Evolutionary conservation across 495 filamentous ascomycete species (phyloP), one percentile per base, ranked within the genome.

Genomic region (Xylaria flabelliformis): DNA sequence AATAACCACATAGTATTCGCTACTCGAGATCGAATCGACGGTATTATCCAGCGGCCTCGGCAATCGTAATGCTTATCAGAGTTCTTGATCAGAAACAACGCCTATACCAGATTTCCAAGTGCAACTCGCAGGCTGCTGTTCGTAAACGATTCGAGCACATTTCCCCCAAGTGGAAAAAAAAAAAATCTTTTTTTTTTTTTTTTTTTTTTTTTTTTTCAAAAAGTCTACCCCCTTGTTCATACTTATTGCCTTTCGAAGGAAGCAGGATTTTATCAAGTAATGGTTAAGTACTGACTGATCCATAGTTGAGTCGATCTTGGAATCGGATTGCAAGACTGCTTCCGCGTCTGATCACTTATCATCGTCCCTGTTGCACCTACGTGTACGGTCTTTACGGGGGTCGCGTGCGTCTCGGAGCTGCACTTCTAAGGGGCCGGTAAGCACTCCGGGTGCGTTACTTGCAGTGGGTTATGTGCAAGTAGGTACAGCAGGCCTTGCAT

Each of bases 331-430:
- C 53, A 56, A 32, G 6, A 17, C 15, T 56, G 26, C 53, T 32
- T 56, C 53, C 26, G 53, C 24, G 53, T 32, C 53, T 56, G 24
- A 29, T 32, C 53, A 56, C 6, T 29, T 56, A 56, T 56, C 53
- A 32, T 32, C 12, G 53, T 55, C 53, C 53, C 53, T 56, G 53
- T 26, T 56, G 26, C 19, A 46, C 42, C 41, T 64, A 64, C 62
- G 61, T 63, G 61, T 63, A 63, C 61, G 39, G 39, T 6, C 61
- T n/a, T 21, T 50, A 65, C 39, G 58, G 58, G 55, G 58, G 2
- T 26, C 24, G 32, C 64, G 51, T 68, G 66, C 66, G 13, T 68
- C 50, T 58, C 66, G 66, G 66, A 34, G 51, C 66, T 68, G 66
- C 66, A 68, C 15, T 6, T 2, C n/a, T 41, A 53, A 58, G 66